Evolutionary conservation across 371 early-diverging fungal species (phyloP).

Genomic region (Mucor circinelloides): DNA sequence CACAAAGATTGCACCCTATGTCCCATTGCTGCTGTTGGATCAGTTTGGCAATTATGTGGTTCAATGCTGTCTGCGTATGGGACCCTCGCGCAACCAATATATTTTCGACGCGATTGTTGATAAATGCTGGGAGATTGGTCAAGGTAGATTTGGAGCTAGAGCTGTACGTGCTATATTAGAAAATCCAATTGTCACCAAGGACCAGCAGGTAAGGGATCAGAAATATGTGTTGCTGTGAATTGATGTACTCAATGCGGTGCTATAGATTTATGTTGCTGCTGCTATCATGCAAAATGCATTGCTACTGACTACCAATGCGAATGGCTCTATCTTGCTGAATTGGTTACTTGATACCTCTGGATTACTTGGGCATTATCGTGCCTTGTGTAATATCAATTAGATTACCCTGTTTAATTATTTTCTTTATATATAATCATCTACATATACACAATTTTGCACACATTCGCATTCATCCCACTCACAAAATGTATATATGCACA

Average conservation of each 20-base stretch:
- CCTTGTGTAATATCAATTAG: constrained; percentile 25
- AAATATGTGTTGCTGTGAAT: neutral
- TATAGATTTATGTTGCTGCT: constrained; percentile 70
- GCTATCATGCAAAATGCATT: constrained; percentile 82
- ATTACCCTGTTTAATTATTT: neutral
- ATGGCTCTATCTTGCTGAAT: constrained; percentile 86
- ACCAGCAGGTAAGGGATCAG: constrained; percentile 28
- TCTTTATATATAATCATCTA: neutral
- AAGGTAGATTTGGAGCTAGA: constrained; percentile 83
- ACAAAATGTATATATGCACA: constrained; percentile 1
- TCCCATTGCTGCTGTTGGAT: constrained; percentile 81
- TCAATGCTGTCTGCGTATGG: constrained; percentile 80
- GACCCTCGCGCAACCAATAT: constrained; percentile 67
- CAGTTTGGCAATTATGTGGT: constrained; percentile 92
- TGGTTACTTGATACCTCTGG: constrained; percentile 89
- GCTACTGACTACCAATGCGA: constrained; percentile 77
- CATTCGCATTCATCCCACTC: neutral
- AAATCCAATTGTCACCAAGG: constrained; percentile 51
- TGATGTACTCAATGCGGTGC: neutral
- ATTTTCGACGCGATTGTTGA: constrained; percentile 81
- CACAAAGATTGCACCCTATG: constrained; percentile 58
- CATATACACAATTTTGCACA: neutral
- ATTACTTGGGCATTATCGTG: constrained; percentile 79
- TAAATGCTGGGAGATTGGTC: constrained; percentile 75
- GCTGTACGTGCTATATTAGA: constrained; percentile 85